phyloP scores from a whole-genome alignment of 352 stramenopile species.

The Globisporangium megalacanthum region DNA sequence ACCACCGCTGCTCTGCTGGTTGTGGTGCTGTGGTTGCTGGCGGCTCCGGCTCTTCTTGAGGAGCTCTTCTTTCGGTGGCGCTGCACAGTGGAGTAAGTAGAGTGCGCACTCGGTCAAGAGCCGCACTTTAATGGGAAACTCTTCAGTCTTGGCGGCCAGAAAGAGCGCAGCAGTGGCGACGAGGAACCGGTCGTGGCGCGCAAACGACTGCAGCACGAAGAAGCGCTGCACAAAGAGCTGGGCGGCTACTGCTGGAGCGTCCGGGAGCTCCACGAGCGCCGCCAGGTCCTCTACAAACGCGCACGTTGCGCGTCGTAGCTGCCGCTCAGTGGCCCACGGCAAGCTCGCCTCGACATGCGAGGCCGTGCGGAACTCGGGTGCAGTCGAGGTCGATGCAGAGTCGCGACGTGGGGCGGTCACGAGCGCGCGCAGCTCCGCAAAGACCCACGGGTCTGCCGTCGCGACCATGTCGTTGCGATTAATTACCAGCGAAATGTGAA shows the following conservation, averaged over 20 bases:
- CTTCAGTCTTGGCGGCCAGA: constrained; percentile 66
- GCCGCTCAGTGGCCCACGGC: constrained; percentile 46
- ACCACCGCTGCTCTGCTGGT: no score
- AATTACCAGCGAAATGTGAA: no score
- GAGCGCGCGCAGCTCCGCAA: constrained; percentile 35
- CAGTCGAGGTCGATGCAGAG: background rate
- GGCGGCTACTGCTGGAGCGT: constrained; percentile 41
- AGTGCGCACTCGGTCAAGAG: constrained; percentile 72
- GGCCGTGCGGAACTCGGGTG: constrained; percentile 30
- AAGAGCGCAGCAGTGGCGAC: constrained; percentile 74
- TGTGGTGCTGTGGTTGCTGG: background rate
- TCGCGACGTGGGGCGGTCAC: constrained; percentile 18
- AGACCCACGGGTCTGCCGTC: constrained; percentile 48
- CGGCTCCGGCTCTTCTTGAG: constrained; percentile 12
- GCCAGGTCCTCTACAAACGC: constrained; percentile 64
- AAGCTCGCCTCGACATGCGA: constrained; percentile 41
- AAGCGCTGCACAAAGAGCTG: constrained; percentile 74
- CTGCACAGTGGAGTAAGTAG: constrained; percentile 50
- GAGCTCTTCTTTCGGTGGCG: constrained; percentile 17
- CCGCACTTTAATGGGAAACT: constrained; percentile 75
- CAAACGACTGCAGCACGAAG: constrained; percentile 76
- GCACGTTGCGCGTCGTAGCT: constrained; percentile 63
- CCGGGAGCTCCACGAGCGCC: constrained; percentile 53
- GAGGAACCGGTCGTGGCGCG: constrained; percentile 74
- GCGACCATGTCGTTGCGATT: no score